Conservation (phyloP, 352 stramenopile species). For the Plasmopara muralis region DNA sequence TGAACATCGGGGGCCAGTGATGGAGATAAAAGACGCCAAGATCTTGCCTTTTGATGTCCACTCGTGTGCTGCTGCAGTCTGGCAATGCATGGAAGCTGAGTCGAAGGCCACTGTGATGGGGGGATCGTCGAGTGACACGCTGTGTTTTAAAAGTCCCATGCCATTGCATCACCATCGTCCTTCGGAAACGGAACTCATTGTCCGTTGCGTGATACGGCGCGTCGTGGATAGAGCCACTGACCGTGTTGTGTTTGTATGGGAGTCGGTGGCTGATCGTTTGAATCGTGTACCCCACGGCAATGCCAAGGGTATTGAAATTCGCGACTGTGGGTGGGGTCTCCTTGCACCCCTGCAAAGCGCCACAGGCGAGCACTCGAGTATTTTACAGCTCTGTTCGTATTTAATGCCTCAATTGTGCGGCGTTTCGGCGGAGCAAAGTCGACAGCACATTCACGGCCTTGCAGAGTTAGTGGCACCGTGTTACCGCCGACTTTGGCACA, state of each 20-base stretch:
- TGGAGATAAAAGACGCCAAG: constrained; percentile 46
- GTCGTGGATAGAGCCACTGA: constrained; percentile 25
- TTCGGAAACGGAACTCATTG: constrained; percentile 27
- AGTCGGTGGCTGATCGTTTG: constrained; percentile 36
- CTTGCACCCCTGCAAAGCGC: constrained; percentile 28
- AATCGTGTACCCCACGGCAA: constrained; percentile 22
- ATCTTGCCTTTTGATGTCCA: constrained; percentile 44
- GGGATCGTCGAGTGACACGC: constrained; percentile 22
- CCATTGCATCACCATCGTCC: constrained; percentile 33
- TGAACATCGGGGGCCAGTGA: constrained; percentile 33
- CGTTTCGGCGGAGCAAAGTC: constrained; percentile 27
- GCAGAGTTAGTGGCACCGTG: constrained; percentile 36
- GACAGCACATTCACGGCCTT: constrained; percentile 40
- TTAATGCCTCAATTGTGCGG: constrained; percentile 31
- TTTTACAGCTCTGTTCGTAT: constrained; percentile 53
- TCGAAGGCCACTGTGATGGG: constrained; percentile 23
- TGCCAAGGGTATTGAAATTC: constrained; percentile 34
- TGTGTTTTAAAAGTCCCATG: constrained; percentile 34
- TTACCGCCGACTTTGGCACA: constrained; percentile 39
- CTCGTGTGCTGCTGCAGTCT: constrained; percentile 26
- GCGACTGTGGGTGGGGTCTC: constrained; percentile 42
- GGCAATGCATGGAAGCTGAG: constrained; percentile 31
- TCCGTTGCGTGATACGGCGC: constrained; percentile 36
- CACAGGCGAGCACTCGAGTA: constrained; percentile 31
- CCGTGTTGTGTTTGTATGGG: constrained; percentile 45